Evolutionary conservation across 2,329 filamentous ascomycete species (phyloP).

Genomic region (Cladophialophora chaetospira): DNA sequence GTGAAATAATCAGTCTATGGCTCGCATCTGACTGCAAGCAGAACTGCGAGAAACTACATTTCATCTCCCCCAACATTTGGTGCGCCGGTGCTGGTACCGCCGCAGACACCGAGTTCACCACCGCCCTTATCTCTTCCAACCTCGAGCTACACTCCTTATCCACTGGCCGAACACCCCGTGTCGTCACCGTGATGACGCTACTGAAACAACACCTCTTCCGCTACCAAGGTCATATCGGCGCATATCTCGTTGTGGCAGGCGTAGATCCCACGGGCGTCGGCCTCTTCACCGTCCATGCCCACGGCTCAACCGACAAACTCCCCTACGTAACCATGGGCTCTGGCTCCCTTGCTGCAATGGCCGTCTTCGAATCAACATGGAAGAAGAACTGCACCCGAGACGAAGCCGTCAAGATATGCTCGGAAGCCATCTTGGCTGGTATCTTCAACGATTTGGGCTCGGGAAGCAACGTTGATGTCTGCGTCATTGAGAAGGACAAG

Average conservation of each 20-base stretch:
- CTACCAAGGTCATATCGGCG: conserved; percentile 96
- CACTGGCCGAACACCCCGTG: conserved; percentile 92
- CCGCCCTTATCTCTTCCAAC: conserved; percentile 96
- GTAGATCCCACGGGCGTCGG: conserved; percentile 94
- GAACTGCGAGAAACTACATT: conserved; percentile 99
- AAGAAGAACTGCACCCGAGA: conserved; percentile 74
- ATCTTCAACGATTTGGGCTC: conserved; percentile 99
- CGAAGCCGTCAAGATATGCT: conserved; percentile 77
- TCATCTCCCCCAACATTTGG: conserved; percentile 98
- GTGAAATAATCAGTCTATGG: neutral
- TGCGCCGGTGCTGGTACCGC: conserved; percentile 97
- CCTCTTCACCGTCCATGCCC: conserved; percentile 97
- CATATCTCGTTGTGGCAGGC: conserved; percentile 94
- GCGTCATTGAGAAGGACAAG: conserved; percentile 93
- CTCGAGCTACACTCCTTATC: conserved; percentile 96
- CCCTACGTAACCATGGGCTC: conserved; percentile 99
- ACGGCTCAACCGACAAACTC: conserved; percentile 97
- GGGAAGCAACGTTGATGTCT: conserved; percentile 95
- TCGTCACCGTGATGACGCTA: conserved; percentile 99
- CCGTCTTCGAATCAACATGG: conserved; percentile 96
- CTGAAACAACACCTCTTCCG: conserved; percentile 99
- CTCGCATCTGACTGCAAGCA: conserved; percentile 35
- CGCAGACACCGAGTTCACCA: conserved; percentile 98
- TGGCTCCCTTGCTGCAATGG: conserved; percentile 94
- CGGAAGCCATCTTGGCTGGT: conserved; percentile 89